Evolutionary conservation across 1,284 basidiomycete genomes (phyloP), one percentile per base, ranked within the genome.

Genomic region (Marasmius oreades): DNA sequence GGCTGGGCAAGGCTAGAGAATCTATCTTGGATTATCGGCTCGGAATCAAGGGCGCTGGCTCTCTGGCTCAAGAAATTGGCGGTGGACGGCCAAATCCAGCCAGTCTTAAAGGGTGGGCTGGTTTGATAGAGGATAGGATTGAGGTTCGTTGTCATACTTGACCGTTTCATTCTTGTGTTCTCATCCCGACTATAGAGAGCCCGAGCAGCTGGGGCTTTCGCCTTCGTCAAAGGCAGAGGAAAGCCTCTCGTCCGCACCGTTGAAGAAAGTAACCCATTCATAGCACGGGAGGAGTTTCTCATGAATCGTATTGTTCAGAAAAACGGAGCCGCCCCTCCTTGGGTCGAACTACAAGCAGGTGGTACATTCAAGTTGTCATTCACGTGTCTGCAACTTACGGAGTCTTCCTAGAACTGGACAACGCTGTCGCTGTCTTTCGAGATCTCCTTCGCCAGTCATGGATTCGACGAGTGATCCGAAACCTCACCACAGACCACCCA

Each of bases 231-330:
- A 62, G 89, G 91, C 2, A 75, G 86, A 37, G 93, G 94, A 0
- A 78, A 86, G 65, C 92, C 92, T 1, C 73, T 95, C 2, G 65
- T 67, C 0, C 70, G 73, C 2, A 77, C 82, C 45, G 74, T 72
- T 1, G 87, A 91, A 53, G 90, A 92, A 66, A 73, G 75, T 26
- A 95, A 95, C 66, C 93, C 92, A 0, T 93, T 91, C 67, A 84
- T 93, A 56, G 80, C 77, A 23, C 76, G 85, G n/a, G 85, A 86
- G 65, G 86, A 93, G 67, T 91, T 88, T 62, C 73, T 95, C 52
- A 88, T 95, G 88, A 95, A 95, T 66, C 82, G 93, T 12, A 93
- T 95, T 57, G 82, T 96, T 18, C 88, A 93, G 64, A 76, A 85
- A 37, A 91, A 94, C 64, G 92, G 90, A 14, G 91, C 89, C 1